Conservation (phyloP, 1,284 basidiomycete species). For the Gymnopus androsaceus region DNA sequence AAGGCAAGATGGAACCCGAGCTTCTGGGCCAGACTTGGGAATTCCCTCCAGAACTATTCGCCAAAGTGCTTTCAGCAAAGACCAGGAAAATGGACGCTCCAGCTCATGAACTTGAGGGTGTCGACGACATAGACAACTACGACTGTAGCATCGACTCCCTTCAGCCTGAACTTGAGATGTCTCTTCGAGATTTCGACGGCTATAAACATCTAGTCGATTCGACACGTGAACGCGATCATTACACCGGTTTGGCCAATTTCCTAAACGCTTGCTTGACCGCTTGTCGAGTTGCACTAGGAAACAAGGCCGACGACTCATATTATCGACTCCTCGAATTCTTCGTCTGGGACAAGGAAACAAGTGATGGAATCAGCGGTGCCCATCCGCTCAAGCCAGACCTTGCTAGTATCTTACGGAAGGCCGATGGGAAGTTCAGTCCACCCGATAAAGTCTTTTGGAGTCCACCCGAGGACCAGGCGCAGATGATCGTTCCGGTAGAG, state of each 20-base stretch:
- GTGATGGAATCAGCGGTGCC: slow-evolving; percentile 1
- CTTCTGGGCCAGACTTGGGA: neutral
- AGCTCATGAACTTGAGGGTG: neutral
- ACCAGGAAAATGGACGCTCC: neutral
- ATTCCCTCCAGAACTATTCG: neutral
- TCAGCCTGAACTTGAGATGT: neutral
- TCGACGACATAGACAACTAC: neutral
- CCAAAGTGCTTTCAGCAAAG: neutral
- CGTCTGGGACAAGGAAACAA: neutral
- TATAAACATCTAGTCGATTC: neutral
- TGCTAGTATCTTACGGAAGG: neutral
- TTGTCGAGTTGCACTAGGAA: neutral
- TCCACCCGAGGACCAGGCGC: neutral
- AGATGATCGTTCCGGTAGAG: slow-evolving; percentile 12
- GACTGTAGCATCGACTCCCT: neutral
- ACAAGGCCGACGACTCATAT: neutral
- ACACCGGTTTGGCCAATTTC: neutral
- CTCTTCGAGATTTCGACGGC: neutral
- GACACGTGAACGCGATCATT: neutral
- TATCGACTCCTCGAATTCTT: neutral
- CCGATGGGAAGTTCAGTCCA: too few species aligned
- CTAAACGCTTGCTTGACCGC: neutral
- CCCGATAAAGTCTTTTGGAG: neutral
- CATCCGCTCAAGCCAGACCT: neutral
- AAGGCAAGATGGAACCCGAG: neutral